Conservation (phyloP, 1,139 yeast species). For the Candida sp. region DNA sequence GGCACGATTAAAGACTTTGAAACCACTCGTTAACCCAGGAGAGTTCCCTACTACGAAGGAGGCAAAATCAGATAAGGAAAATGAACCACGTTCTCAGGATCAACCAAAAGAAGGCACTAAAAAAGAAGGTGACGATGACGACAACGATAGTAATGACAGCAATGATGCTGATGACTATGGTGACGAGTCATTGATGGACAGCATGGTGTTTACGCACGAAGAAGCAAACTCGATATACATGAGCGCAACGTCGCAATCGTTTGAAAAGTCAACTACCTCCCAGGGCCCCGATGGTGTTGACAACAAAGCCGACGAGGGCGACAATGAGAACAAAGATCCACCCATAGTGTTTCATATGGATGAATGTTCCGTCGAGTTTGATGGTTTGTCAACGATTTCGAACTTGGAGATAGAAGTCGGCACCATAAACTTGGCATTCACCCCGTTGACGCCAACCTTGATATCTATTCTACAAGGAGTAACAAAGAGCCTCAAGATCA, state of each 20-base stretch:
- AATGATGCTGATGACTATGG: conserved; percentile 37
- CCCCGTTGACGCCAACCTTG: conserved; percentile 40
- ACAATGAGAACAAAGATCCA: conserved; percentile 11
- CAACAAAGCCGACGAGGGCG: conserved; percentile 9
- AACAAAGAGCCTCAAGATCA: conserved; percentile 34
- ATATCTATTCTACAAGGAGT: conserved; percentile 35
- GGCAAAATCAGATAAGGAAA: conserved; percentile 16
- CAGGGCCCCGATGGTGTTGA: conserved; percentile 9
- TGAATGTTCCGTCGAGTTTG: conserved; percentile 44
- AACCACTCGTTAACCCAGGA: conserved; percentile 42
- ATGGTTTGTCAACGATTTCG: conserved; percentile 53
- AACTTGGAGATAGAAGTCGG: conserved; percentile 54
- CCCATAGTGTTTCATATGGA: conserved; percentile 37
- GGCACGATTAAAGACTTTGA: conserved; percentile 36
- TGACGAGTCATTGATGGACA: conserved; percentile 54
- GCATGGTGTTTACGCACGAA: conserved; percentile 69
- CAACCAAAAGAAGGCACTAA: conserved; percentile 19
- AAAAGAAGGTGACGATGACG: conserved; percentile 16
- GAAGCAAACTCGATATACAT: conserved; percentile 78
- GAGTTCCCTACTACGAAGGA: conserved; percentile 16
- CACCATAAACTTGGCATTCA: conserved; percentile 45
- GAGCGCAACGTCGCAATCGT: conserved; percentile 71
- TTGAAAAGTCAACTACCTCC: conserved; percentile 21
- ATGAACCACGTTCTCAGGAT: conserved; percentile 18
- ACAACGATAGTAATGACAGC: conserved; percentile 19